phyloP scores from a whole-genome alignment of 495 filamentous ascomycete species.

The Neurospora intermedia region DNA sequence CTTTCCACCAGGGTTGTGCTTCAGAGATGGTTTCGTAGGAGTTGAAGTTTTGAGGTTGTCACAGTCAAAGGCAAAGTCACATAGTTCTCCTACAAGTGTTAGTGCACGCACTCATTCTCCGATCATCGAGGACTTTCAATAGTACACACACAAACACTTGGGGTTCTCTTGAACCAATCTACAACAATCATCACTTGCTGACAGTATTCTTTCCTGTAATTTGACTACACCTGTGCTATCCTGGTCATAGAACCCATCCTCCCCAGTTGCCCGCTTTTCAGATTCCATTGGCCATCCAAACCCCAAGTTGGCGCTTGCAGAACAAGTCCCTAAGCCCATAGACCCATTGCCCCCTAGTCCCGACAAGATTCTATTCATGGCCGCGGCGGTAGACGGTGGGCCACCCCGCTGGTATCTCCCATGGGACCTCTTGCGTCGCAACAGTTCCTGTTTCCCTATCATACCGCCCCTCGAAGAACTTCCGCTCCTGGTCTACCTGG shows the following conservation, averaged over 20 bases:
- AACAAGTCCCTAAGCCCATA: not conserved
- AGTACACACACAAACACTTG: not conserved
- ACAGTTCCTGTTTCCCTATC: not conserved
- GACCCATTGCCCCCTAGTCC: not conserved
- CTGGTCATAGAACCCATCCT: not conserved
- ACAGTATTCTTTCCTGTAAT: not conserved
- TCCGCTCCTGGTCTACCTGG: not conserved
- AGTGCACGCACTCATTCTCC: no score
- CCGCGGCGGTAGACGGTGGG: not conserved
- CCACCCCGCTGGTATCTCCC: not conserved
- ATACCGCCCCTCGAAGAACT: not conserved
- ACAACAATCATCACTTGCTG: not conserved
- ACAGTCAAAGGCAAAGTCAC: not conserved
- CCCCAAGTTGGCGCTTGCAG: not conserved
- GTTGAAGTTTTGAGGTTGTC: conserved; percentile 19
- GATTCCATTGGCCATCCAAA: not conserved
- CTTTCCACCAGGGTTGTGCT: conserved; percentile 43
- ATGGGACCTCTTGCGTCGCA: not conserved
- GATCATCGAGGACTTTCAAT: no score
- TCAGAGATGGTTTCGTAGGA: conserved; percentile 38
- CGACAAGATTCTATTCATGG: not conserved
- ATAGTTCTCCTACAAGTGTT: not conserved
- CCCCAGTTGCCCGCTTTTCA: not conserved
- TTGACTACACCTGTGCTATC: not conserved
- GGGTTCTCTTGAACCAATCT: no score